These are phyloP conservation scores for Serendipita sp. DNA, from an alignment of 768 basidiomycete species.

Conservation along the genomic window DNA sequence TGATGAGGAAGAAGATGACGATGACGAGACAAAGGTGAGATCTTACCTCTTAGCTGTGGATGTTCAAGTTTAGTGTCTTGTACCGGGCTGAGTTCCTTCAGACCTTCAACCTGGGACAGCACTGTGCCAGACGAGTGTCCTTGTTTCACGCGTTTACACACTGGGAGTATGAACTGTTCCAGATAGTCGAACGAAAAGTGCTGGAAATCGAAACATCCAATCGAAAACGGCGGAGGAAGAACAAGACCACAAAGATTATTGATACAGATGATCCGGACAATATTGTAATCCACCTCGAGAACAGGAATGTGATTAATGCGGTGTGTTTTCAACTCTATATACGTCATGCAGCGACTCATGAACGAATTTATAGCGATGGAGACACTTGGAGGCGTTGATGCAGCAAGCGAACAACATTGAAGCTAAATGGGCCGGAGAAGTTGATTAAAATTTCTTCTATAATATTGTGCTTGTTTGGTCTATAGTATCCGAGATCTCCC, in stretches of 20 bases:
- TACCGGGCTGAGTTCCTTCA: not conserved
- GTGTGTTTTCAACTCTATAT: not conserved
- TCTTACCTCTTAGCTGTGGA: not conserved
- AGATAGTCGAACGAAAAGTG: not conserved
- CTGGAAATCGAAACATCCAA: not conserved
- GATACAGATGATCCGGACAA: slow-evolving; percentile 1
- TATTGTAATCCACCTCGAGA: not conserved
- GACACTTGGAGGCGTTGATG: not conserved
- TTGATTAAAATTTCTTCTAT: not conserved
- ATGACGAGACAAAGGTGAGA: not conserved
- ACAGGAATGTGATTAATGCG: not conserved
- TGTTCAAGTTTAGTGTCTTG: not conserved
- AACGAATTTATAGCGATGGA: not conserved
- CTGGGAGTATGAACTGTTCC: not conserved
- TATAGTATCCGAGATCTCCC: too few species aligned
- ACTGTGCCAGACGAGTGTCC: not conserved
- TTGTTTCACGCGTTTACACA: not conserved
- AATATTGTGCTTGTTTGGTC: too few species aligned
- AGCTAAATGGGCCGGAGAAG: not conserved
- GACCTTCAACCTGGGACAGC: not conserved
- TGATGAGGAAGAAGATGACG: not conserved
- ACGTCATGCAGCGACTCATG: not conserved
- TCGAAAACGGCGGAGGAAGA: not conserved
- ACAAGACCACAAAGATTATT: not conserved
- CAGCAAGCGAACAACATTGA: not conserved